These are phyloP conservation scores for Debaryomyces psychrophilus DNA, from an alignment of 1,139 yeast genomes.

Conservation along the genomic window DNA sequence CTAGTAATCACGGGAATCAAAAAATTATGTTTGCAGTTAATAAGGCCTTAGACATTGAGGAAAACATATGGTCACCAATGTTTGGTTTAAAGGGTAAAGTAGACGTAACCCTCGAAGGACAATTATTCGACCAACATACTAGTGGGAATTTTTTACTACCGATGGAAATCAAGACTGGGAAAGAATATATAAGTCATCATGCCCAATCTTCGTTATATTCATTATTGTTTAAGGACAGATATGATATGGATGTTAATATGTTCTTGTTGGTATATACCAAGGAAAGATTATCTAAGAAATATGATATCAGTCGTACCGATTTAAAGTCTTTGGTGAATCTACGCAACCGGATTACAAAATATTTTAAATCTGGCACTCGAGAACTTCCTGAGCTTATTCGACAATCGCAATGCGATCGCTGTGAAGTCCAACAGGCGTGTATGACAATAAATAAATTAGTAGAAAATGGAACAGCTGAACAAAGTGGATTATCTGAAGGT, in stretches of 20 bases:
- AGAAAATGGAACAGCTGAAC: conserved; percentile 58
- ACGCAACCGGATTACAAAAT: conserved; percentile 70
- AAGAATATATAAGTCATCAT: conserved; percentile 66
- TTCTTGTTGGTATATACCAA: conserved; percentile 79
- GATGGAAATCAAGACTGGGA: conserved; percentile 88
- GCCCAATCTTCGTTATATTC: conserved; percentile 92
- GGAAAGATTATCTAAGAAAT: conserved; percentile 55
- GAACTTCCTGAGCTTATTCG: conserved; percentile 62
- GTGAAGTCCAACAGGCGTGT: conserved; percentile 65
- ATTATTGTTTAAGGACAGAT: conserved; percentile 75
- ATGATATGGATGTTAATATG: conserved; percentile 64
- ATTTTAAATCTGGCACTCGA: conserved; percentile 52
- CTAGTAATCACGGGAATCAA: conserved; percentile 40
- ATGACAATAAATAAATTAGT: conserved; percentile 65
- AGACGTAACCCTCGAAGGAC: conserved; percentile 81
- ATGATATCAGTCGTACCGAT: conserved; percentile 58
- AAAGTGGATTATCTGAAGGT: conserved; percentile 50
- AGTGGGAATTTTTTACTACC: conserved; percentile 62
- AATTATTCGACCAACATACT: conserved; percentile 28
- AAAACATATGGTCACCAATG: conserved; percentile 87
- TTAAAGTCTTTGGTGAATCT: conserved; percentile 65
- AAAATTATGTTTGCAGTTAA: conserved; percentile 53
- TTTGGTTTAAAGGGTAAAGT: conserved; percentile 91
- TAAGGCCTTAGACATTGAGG: conserved; percentile 81
- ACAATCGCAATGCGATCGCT: conserved; percentile 65